These are phyloP conservation scores for Streptanthus diversifolius DNA, from an alignment of 345 rosid species.

Conservation along the genomic window DNA sequence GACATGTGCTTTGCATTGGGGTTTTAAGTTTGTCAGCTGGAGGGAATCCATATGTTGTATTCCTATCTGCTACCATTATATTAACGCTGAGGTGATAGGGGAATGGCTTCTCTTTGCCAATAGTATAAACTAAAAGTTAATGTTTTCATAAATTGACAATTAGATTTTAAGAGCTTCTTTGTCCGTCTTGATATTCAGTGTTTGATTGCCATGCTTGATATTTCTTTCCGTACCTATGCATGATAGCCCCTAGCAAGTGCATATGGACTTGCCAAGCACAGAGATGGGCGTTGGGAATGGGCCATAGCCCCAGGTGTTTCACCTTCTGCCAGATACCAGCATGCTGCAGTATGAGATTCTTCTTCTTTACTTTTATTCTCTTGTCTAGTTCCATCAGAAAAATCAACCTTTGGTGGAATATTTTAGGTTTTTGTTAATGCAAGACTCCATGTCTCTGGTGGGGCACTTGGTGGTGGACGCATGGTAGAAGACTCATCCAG, in stretches of 20 bases:
- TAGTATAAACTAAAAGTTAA: neutral
- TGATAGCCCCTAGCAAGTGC: constrained; percentile 94
- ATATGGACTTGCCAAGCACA: constrained; percentile 98
- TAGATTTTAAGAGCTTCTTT: constrained; percentile 9
- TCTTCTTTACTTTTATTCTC: constrained; percentile 8
- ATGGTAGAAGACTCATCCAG: constrained; percentile 99
- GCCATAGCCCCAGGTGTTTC: constrained; percentile 99
- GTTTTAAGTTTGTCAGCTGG: neutral
- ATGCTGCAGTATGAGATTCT: constrained; percentile 82
- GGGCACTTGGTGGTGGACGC: constrained; percentile 99
- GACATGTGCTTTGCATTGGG: neutral
- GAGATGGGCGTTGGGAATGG: constrained; percentile 99
- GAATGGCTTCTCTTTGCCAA: neutral
- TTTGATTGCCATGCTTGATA: constrained; percentile 5
- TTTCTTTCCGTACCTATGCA: neutral
- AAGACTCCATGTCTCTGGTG: constrained; percentile 98
- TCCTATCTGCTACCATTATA: neutral
- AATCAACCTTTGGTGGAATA: constrained; percentile 8
- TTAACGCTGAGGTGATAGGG: neutral
- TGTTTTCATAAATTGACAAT: neutral
- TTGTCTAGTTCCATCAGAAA: constrained; percentile 6
- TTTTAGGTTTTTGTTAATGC: constrained; percentile 96
- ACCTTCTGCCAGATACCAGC: constrained; percentile 98
- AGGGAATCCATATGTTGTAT: neutral
- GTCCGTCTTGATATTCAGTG: neutral